Conservation (phyloP, 768 basidiomycete genomes). For the Lentinus brumalis region DNA sequence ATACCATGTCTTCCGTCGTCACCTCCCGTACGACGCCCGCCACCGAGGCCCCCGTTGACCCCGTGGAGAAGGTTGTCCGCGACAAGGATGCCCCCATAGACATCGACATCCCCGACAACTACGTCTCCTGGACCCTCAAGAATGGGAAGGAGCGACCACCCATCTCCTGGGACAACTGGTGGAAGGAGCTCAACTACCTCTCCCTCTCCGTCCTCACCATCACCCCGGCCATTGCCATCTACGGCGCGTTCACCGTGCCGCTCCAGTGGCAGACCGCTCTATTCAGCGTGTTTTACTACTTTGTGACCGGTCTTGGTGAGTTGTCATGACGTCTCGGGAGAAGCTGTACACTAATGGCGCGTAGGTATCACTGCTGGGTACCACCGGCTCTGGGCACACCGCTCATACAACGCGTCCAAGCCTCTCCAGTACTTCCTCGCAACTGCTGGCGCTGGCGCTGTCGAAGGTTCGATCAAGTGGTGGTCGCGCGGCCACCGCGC, state of each 20-base stretch:
- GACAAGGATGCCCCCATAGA: constrained; percentile 33
- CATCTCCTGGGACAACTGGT: constrained; percentile 45
- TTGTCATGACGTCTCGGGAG: constrained; percentile 9
- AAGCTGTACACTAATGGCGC: constrained; percentile 31
- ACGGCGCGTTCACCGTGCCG: constrained; percentile 67
- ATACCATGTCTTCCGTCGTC: constrained; percentile 34
- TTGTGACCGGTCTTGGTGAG: constrained; percentile 80
- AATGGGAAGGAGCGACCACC: constrained; percentile 53
- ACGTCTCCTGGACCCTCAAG: constrained; percentile 54
- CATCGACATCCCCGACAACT: constrained; percentile 55
- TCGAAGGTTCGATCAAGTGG: constrained; percentile 98
- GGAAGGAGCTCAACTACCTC: constrained; percentile 75
- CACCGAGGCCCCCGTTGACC: constrained; percentile 23
- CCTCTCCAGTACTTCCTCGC: constrained; percentile 87
- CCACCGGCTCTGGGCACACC: constrained; percentile 96
- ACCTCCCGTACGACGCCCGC: constrained; percentile 26
- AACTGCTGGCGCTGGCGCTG: constrained; percentile 85
- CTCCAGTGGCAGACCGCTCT: constrained; percentile 74
- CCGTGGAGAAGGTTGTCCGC: constrained; percentile 12
- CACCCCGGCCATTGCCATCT: constrained; percentile 72
- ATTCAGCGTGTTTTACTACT: constrained; percentile 72
- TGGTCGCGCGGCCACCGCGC: constrained; percentile 98
- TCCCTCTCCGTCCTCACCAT: constrained; percentile 71
- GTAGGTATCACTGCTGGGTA: constrained; percentile 90
- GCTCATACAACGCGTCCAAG: constrained; percentile 88